Base-by-base conservation (phyloP, 2,329 filamentous ascomycete genomes). In the Apiospora arundinis region DNA sequence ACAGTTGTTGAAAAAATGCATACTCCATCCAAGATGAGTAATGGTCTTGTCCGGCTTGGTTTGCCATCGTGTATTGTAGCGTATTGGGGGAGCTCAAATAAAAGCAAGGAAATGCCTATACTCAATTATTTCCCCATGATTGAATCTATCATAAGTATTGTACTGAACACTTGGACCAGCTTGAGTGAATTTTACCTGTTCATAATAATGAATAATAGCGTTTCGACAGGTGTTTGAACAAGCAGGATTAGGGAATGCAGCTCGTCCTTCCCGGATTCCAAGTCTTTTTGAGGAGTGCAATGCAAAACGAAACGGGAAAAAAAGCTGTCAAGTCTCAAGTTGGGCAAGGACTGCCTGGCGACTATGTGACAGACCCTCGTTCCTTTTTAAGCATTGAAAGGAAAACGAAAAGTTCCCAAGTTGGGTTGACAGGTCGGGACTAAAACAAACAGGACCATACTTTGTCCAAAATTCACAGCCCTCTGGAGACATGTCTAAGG, bases 331-430 rank as follows among this genome's bases (percentile, higher is more conserved):
- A 63, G 56, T 63, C 18, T 63, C 56, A 40, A 32, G 32, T 32
- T 6, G 40, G 32, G 9, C 56, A 63, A 63, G 56, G 56, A 40
- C 32, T 40, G 32, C 56, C 56, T 63, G 32, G 28, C 56, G 56
- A 63, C 1, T n/a, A 23, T 63, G 56, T 21, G 56, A 63, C 56
- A 32, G 56, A 63, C 56, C 56, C 56, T 63, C 32, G 56, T n/a
- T 32, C 32, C 9, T 63, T 56, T 63, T 63, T 40, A 63, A 63
- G 32, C 32, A 40, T 40, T 40, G 7, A 4, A n/a, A 4, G 28
- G 11, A 63, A 40, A 63, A 37, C 32, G 32, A 63, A 63, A 63
- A 40, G 6, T 21, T 21, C 56, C 56, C 56, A 40, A 63, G 18
- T 21, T 21, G 21, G 32, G 28, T 63, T 63, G 56, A 63, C 56